phyloP scores from a whole-genome alignment of 2,329 filamentous ascomycete genomes.

The Byssothecium circinans region DNA sequence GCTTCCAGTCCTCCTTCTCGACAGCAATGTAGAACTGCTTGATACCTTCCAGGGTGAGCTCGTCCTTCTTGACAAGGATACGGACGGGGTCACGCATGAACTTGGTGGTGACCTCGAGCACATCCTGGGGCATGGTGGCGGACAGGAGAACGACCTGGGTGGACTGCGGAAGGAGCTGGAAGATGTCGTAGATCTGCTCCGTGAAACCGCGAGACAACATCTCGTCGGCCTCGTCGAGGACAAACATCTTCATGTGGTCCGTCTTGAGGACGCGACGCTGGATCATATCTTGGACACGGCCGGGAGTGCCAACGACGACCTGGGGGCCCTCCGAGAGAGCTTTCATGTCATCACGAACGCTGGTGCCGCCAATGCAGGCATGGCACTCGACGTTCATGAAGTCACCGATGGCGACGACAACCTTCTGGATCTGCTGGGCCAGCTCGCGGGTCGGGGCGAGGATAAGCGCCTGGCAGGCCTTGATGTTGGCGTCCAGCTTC shows the following conservation, averaged over 20 bases:
- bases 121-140: slow-evolving; percentile 98
- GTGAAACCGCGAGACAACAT: slow-evolving; percentile 99
- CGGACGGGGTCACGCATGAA: slow-evolving; percentile 99
- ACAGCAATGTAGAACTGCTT: slow-evolving; percentile 99
- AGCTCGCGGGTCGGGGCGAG: slow-evolving; percentile 97
- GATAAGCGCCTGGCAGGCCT: slow-evolving; percentile 97
- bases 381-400: slow-evolving; percentile 99
- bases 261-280: slow-evolving; percentile 96
- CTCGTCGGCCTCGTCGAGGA: slow-evolving; percentile 98
- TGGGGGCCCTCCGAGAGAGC: slow-evolving; percentile 93
- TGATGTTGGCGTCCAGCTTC: slow-evolving; percentile 94
- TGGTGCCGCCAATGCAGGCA: slow-evolving; percentile 98
- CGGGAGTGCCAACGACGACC: slow-evolving; percentile 95
- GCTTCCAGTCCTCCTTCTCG: slow-evolving; percentile 99
- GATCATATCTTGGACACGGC: slow-evolving; percentile 99
- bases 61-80: slow-evolving; percentile 99
- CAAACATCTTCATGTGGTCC: slow-evolving; percentile 99
- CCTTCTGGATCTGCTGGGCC: slow-evolving; percentile 99
- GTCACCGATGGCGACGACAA: slow-evolving; percentile 96
- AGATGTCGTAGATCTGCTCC: slow-evolving; percentile 99
- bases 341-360: slow-evolving; percentile 98
- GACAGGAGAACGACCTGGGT: slow-evolving; percentile 98
- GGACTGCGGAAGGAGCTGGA: slow-evolving; percentile 95
- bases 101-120: slow-evolving; percentile 98
- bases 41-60: slow-evolving; percentile 99